Evolutionary conservation across 192 early-diverging fungal species (phyloP).

Genomic region (Spinellus fusiger): DNA sequence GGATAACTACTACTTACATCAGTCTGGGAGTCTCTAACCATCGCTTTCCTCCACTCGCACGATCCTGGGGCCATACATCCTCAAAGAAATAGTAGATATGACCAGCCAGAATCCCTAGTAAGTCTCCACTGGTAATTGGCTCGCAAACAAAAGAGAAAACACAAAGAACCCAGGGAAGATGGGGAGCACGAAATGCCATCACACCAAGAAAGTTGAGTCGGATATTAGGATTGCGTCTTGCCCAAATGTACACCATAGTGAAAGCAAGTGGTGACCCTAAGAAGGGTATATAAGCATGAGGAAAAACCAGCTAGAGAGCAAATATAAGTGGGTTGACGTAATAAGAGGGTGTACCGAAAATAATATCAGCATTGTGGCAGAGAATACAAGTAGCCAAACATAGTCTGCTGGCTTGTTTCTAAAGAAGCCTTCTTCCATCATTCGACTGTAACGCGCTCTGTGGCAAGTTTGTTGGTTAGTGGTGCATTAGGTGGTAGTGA

Average conservation of each 20-base stretch:
- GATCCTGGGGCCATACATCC: conserved; percentile 84
- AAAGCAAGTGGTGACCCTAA: conserved; percentile 78
- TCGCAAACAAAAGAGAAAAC: conserved; percentile 73
- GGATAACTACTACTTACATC: conserved; percentile 33
- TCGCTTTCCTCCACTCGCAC: conserved; percentile 51
- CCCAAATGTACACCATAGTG: conserved; percentile 93
- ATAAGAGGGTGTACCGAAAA: conserved; percentile 19
- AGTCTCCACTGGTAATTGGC: conserved; percentile 73
- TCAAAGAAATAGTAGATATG: conserved; percentile 95
- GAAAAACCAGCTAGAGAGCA: conserved; percentile 21
- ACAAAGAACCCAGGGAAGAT: conserved; percentile 89
- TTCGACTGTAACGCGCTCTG: conserved; percentile 78
- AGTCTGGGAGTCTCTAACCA: conserved; percentile 48
- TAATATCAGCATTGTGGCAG: conserved; percentile 36
- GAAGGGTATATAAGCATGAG: conserved; percentile 65
- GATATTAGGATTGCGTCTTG: conserved; percentile 87
- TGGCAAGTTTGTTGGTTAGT: not conserved
- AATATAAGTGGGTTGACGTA: too few species aligned
- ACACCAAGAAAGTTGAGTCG: conserved; percentile 86
- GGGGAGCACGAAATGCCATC: conserved; percentile 88
- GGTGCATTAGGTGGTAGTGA: not conserved
- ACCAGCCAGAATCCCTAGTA: conserved; percentile 80
- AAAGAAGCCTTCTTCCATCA: conserved; percentile 94
- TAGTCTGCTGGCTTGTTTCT: conserved; percentile 88
- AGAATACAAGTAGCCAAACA: conserved; percentile 79